Evolutionary conservation across 192 early-diverging fungal genomes (phyloP).

Genomic region (Anaeromyces robustus): DNA sequence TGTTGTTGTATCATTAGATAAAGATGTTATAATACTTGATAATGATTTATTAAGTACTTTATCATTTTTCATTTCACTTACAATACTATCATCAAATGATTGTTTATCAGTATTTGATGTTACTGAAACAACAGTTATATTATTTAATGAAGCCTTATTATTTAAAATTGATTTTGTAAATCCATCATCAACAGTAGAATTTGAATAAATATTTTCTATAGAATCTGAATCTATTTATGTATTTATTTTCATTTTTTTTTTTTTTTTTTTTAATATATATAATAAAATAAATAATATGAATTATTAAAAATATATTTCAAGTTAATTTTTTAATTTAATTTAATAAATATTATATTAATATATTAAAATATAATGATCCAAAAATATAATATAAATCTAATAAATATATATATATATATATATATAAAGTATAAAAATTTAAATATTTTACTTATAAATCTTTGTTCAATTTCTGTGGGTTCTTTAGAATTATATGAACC

Average conservation of each 20-base stretch:
- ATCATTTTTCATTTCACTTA: neutral
- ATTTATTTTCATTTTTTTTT: no score
- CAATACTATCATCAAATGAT: neutral
- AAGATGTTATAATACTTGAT: neutral
- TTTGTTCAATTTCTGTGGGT: neutral
- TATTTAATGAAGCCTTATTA: neutral
- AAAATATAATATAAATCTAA: no score
- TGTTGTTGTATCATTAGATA: neutral
- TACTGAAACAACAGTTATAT: neutral
- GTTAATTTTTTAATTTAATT: no score
- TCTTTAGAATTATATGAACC: neutral
- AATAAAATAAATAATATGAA: no score
- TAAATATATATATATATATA: neutral
- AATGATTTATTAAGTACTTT: neutral
- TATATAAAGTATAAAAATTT: neutral
- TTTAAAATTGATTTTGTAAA: neutral
- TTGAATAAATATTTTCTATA: neutral
- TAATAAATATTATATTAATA: no score
- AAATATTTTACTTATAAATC: neutral
- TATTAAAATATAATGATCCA: no score
- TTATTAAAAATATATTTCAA: no score
- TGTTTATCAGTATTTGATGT: neutral
- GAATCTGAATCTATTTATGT: neutral
- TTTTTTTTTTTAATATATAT: no score
- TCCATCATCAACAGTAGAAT: neutral